Evolutionary conservation across 2,329 filamentous ascomycete species (phyloP), one percentile per base, ranked within the genome.

Genomic region (Alternaria angustiovoidea): DNA sequence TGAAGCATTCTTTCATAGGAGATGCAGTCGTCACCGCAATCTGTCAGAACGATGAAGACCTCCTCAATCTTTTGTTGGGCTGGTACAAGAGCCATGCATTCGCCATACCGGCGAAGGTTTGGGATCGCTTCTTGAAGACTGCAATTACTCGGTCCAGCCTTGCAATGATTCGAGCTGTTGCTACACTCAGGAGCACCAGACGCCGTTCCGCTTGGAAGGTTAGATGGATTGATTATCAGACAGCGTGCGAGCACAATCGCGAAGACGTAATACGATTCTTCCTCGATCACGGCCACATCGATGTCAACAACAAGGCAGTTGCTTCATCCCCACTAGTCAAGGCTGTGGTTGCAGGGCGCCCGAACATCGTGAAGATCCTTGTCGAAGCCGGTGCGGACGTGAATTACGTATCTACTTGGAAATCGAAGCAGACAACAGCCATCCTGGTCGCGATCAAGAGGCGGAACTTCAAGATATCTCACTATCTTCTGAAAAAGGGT

Each of bases 111-210:
- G 24, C 24, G 24, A 26, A 26, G 24, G 24, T 26, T 26, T 26
- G 24, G 24, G 30, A 30, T 14, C 22, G 12, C 11, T 46, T 46
- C 26, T 30, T 46, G 16, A 8, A 46, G 8, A 12, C 16, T 28
- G 43, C 43, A 11, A 46, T 46, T 16, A 2, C 2, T 3, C 18
- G 7, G 7, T 46, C 43, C 2, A 46, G 26, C 6, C 43, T 46
- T 8, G 43, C 43, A 41, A 41, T 41, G 7, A 18, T 41, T 5
- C 18, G 18, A 22, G 38, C 38, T 12, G 38, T 41, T 22, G 9
- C 11, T 16, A 12, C 11, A 12, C 11, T 22, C 5, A 4, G 18
- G 2, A 22, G 5, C 9, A 0, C 4, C 0, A 41, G 2, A 0
- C 9, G 5, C 0, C 4, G 18, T 1, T 12, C 18, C 11, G 9